Evolutionary conservation across 2,329 filamentous ascomycete genomes (phyloP).

Genomic region (Phialophora verrucosa): DNA sequence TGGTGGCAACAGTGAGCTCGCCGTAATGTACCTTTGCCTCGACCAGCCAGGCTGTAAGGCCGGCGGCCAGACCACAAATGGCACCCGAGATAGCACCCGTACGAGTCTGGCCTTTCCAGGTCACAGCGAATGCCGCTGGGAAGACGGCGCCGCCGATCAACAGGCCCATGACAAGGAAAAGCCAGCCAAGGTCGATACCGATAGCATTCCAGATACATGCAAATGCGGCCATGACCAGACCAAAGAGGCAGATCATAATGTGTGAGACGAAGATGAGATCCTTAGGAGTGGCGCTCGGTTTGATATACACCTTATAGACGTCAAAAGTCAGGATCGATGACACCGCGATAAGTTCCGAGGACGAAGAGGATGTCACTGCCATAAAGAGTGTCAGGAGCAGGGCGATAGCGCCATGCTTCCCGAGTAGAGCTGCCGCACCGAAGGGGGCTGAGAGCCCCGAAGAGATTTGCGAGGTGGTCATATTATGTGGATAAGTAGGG

Average conservation of each 20-base stretch:
- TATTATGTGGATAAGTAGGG: too few species aligned
- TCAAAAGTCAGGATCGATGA: too few species aligned
- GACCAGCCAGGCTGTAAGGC: slow-evolving; percentile 62
- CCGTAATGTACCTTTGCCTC: slow-evolving; percentile 73
- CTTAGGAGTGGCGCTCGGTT: neutral
- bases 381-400: slow-evolving; percentile 84
- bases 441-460: slow-evolving; percentile 43
- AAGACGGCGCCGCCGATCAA: slow-evolving; percentile 84
- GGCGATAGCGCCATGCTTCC: slow-evolving; percentile 76
- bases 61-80: slow-evolving; percentile 52
- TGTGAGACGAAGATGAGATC: slow-evolving; percentile 30
- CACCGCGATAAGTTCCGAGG: too few species aligned
- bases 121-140: slow-evolving; percentile 76
- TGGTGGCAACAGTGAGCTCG: slow-evolving; percentile 70
- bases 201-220: slow-evolving; percentile 40
- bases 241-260: slow-evolving; percentile 35
- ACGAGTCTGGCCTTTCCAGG: slow-evolving; percentile 81
- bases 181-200: slow-evolving; percentile 38
- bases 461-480: slow-evolving; percentile 37
- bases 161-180: slow-evolving; percentile 73
- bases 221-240: slow-evolving; percentile 34
- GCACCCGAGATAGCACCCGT: slow-evolving; percentile 69
- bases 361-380: slow-evolving; percentile 72
- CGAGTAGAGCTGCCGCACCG: slow-evolving; percentile 79
- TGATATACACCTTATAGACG: too few species aligned